A percentile compares a stretch with the other conserved stretches of the same genome.
Evolutionary conservation across 1,139 yeast genomes (phyloP).

Genomic region (Debaryomyces robertsiae): DNA sequence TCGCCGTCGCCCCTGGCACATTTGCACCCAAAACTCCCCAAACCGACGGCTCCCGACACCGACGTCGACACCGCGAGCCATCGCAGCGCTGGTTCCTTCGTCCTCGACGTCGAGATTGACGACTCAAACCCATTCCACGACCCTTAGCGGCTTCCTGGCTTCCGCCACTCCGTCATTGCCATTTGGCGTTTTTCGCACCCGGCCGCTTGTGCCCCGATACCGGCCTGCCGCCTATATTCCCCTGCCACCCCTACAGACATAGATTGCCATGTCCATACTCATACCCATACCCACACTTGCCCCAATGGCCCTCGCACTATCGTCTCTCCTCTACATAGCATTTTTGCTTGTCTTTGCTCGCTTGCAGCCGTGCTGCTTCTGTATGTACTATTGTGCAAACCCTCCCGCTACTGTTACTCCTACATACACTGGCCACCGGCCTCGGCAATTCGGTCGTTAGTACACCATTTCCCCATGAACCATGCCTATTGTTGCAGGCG

Average conservation of each 20-base stretch:
- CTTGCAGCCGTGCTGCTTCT: not conserved
- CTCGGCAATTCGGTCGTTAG: conserved; percentile 5
- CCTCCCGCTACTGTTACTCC: not conserved
- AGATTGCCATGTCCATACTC: too few relatives aligned
- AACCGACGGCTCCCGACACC: conserved; percentile 2
- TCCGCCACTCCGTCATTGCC: not conserved
- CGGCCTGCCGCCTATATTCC: not conserved
- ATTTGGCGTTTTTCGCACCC: not conserved
- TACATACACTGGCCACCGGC: conserved; percentile 1
- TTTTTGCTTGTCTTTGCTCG: not conserved
- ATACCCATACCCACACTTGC: too few relatives aligned
- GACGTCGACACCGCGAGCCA: conserved; percentile 7
- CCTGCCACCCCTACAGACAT: too few relatives aligned
- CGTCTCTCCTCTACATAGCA: too few relatives aligned
- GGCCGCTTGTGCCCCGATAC: not conserved
- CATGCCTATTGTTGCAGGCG: not conserved
- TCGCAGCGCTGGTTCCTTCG: conserved; percentile 31
- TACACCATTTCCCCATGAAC: not conserved
- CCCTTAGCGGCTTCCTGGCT: conserved; percentile 17
- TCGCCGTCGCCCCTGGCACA: conserved; percentile 2
- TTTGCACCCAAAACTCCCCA: conserved; percentile 8
- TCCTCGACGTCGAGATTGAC: conserved; percentile 41
- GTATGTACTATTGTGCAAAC: too few relatives aligned
- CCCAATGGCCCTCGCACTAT: too few relatives aligned
- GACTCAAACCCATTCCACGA: conserved; percentile 37